phyloP scores from a whole-genome alignment of 1,284 basidiomycete species.

The Laetiporus sulphureus region DNA sequence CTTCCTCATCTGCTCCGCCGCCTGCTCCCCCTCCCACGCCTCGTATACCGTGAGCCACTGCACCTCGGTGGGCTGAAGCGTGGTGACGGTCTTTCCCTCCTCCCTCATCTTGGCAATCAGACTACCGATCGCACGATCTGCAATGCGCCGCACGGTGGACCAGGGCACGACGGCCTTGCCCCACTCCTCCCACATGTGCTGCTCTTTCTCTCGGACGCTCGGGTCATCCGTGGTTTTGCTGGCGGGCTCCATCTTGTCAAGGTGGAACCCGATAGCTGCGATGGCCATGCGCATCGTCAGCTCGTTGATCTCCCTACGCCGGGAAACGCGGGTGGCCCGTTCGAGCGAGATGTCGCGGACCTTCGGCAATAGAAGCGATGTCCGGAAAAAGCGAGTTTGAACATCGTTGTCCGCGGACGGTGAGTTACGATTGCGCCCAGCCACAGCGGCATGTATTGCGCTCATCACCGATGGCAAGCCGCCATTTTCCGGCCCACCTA shows the following conservation, averaged over 20 bases:
- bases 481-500: slow-evolving; percentile 32
- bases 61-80: slow-evolving; percentile 51
- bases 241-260: slow-evolving; percentile 35
- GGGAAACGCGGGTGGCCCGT: slow-evolving; percentile 46
- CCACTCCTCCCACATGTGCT: slow-evolving; percentile 68
- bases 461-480: slow-evolving; percentile 21
- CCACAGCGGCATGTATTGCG: slow-evolving; percentile 13
- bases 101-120: slow-evolving; percentile 40
- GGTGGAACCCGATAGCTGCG: slow-evolving; percentile 60
- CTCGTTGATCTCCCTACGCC: slow-evolving; percentile 72
- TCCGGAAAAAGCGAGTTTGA: slow-evolving; percentile 55
- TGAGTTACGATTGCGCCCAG: slow-evolving; percentile 9
- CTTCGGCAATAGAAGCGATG: slow-evolving; percentile 65
- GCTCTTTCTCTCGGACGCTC: slow-evolving; percentile 9
- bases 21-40: slow-evolving; percentile 55
- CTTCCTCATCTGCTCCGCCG: slow-evolving; percentile 45
- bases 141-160: slow-evolving; percentile 61
- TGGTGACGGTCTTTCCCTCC: slow-evolving; percentile 21
- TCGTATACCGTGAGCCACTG: slow-evolving; percentile 56
- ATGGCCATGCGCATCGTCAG: slow-evolving; percentile 75
- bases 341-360: slow-evolving; percentile 52
- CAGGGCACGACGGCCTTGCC: slow-evolving; percentile 60
- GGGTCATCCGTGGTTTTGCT: slow-evolving; percentile 13
- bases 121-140: slow-evolving; percentile 66
- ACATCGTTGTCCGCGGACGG: slow-evolving; percentile 12